phyloP scores from a whole-genome alignment of 2,329 filamentous ascomycete species.

The Apiospora marii region DNA sequence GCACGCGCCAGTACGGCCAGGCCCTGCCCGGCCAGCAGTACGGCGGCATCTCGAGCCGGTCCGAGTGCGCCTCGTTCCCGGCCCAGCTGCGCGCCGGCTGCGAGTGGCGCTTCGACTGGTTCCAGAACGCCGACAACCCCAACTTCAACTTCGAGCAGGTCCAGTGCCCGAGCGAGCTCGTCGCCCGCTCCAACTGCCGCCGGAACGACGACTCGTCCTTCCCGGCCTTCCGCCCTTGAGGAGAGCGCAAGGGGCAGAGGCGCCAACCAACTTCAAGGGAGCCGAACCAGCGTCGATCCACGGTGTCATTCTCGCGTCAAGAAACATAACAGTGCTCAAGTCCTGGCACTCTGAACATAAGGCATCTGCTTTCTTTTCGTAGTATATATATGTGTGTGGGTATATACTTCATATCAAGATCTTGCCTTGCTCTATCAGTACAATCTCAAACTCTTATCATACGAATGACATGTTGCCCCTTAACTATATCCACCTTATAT shows the following conservation, averaged over 20 bases:
- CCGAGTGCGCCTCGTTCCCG: slow-evolving; percentile 54
- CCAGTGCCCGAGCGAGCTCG: slow-evolving; percentile 54
- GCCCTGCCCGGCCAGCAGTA: slow-evolving; percentile 51
- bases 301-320: neutral
- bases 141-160: slow-evolving; percentile 54
- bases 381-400: neutral
- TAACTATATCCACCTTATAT: neutral
- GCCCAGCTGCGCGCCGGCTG: slow-evolving; percentile 53
- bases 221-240: slow-evolving; percentile 7
- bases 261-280: no score
- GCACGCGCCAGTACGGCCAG: slow-evolving; percentile 50
- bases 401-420: neutral
- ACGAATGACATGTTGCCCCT: neutral
- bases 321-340: neutral
- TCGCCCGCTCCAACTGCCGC: slow-evolving; percentile 51
- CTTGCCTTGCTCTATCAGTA: neutral
- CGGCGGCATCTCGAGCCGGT: slow-evolving; percentile 53
- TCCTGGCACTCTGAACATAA: neutral
- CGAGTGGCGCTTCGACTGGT: slow-evolving; percentile 63
- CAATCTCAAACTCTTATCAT: neutral
- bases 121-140: slow-evolving; percentile 57
- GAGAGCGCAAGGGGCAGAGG: neutral
- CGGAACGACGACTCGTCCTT: slow-evolving; percentile 34
- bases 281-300: neutral
- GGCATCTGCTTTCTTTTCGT: neutral